Base-by-base conservation (phyloP, 805 yeast genomes). In the Lipomyces orientalis region DNA sequence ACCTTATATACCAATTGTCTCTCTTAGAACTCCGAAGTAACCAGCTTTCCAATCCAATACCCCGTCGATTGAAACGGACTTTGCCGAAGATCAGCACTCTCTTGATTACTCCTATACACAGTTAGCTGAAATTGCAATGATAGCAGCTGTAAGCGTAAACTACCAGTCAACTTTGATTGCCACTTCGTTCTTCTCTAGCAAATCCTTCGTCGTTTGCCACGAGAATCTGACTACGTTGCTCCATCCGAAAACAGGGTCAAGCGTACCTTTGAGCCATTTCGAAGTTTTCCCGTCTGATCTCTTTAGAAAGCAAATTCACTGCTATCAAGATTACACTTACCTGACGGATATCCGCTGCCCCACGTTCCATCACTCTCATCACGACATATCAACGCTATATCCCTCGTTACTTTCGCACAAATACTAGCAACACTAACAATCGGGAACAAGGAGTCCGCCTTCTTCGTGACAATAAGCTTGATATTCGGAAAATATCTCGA, bases 371-470 rank as follows among this genome's bases (percentile, higher is more conserved):
- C 72, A 51, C 75, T 78, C 16, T 68, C 73, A 22, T 71, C 73
- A 12, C 70, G 62, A 14, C n/a, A 74, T 43, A 79, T 71, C 68
- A 90, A 78, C 54, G 85, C 83, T 58, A 85, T 78, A 77, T 95
- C 99, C 75, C 99, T 85, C 0, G 98, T 93, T 6, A 95, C 99
- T 76, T 95, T 95, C 9, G 99, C 99, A 58, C 93, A 93, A 59
- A 95, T 91, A 25, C 97, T 90, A 0, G 99, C 99, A 0, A 96
- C 90, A 76, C 97, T 90, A 7, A 95, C 99, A 64, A 92, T 88
- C 0, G 98, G 97, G 76, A 84, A 95, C 22, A 92, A 76, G 22
- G 97, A 88, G 80, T 95, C 99, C 0, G 99, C 99, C 76, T 95
- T 95, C 76, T 95, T 95, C 8, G 97, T 86, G 6, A 95, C 99